Evolutionary conservation across 1,284 basidiomycete species (phyloP), one percentile per base, ranked within the genome.

Genomic region (Boletus smithii): DNA sequence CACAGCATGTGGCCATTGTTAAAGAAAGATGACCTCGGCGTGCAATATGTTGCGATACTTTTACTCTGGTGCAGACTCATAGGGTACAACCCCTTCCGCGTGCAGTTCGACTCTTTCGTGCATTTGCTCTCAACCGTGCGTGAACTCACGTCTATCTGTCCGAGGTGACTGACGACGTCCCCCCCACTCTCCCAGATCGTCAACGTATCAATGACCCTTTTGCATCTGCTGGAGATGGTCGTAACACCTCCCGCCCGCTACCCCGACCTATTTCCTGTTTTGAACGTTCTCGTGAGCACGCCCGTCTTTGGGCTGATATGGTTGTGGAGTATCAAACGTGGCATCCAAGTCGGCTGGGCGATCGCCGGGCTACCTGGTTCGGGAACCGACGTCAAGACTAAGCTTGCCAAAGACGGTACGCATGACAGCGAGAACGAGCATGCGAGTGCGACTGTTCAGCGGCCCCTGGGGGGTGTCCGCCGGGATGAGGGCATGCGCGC

Each of bases 1-100:
- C 22, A 39, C 23, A 94, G 93, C 60, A 91, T 97, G 85, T 97
- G 88, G 85, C 93, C 94, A 0, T 69, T 97, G 20, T 69, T 97
- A 23, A 83, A 83, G 56, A 76, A 79, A 51, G 94, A 97, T 53
- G 89, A 88, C 0, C 75, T 90, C n/a, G 79, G 73, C 1, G 52
- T 89, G 13, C 88, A 88, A 63, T 93, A 92, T 54, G 49, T 87
- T 22, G 80, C 80, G 0, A 65, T 83, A 5, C 70, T 81, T 4
- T 16, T 87, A 0, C 60, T 89, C 3, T 97, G 92, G 91, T 97
- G 95, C 62, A 79, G 79, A 50, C 50, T 88, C 2, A 76, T 95
- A 44, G 94, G 95, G 1, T 82, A 90, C 51, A 81, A 81, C 53
- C 85, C 83, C 11, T 67, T 84, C 35, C 69, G 67, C 5, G 38